These are phyloP conservation scores for Solioccasus polychromus DNA, from an alignment of 768 basidiomycete genomes.

Conservation along the genomic window DNA sequence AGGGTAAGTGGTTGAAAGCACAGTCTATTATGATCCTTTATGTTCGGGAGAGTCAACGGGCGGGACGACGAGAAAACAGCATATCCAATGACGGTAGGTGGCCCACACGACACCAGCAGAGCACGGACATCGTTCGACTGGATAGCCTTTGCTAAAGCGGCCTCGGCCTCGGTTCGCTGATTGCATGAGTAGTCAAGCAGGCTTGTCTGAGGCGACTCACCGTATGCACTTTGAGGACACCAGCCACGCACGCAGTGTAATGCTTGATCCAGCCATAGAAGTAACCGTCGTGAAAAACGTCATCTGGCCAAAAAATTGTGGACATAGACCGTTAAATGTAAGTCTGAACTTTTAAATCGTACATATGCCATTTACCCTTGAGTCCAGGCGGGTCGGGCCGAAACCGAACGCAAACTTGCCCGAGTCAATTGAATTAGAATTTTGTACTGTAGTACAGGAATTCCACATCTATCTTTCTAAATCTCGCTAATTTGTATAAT, in stretches of 20 bases:
- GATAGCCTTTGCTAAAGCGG: slow-evolving; percentile 6
- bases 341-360: neutral
- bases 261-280: slow-evolving; percentile 59
- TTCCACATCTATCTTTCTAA: too few species aligned
- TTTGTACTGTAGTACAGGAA: too few species aligned
- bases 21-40: slow-evolving; percentile 31
- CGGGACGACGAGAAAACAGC: slow-evolving; percentile 19
- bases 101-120: slow-evolving; percentile 15
- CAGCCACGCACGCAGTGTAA: slow-evolving; percentile 46
- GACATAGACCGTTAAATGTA: slow-evolving; percentile 23
- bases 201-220: slow-evolving; percentile 24
- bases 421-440: too few species aligned
- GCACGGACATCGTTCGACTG: slow-evolving; percentile 18
- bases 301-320: slow-evolving; percentile 58
- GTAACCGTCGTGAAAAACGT: slow-evolving; percentile 44
- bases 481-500: too few species aligned
- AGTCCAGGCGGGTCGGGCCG: too few species aligned
- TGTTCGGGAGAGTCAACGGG: slow-evolving; percentile 24
- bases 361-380: too few species aligned
- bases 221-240: slow-evolving; percentile 37
- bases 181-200: slow-evolving; percentile 1
- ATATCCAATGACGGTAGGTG: slow-evolving; percentile 31
- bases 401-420: too few species aligned
- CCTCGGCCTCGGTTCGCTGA: slow-evolving; percentile 17
- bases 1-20: slow-evolving; percentile 5